These are phyloP conservation scores for Haematococcus lacustris DNA, from an alignment of 139 green algal species.

Conservation along the genomic window DNA sequence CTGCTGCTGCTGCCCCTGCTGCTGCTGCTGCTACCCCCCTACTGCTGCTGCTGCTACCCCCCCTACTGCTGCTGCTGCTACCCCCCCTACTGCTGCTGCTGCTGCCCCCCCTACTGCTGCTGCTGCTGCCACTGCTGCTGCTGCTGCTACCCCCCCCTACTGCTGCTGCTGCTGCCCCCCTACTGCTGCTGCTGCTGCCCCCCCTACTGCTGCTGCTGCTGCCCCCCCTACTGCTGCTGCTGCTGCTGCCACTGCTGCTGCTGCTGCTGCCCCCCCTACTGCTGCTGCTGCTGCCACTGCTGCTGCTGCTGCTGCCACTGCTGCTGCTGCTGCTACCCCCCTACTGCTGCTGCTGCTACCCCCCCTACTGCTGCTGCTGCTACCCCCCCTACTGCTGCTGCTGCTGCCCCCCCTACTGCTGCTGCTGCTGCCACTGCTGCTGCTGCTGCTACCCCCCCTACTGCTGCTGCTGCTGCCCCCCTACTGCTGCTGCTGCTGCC, in stretches of 20 bases:
- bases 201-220: neutral
- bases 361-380: neutral
- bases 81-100: too few relatives aligned
- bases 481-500: neutral
- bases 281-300: neutral
- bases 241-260: neutral
- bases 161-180: too few relatives aligned
- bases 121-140: neutral
- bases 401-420: neutral
- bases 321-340: neutral
- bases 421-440: neutral
- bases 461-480: neutral
- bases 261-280: neutral
- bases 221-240: neutral
- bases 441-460: neutral
- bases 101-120: too few relatives aligned
- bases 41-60: too few relatives aligned
- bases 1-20: too few relatives aligned
- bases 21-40: too few relatives aligned
- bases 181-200: neutral
- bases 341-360: neutral
- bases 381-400: neutral
- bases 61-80: too few relatives aligned
- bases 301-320: neutral
- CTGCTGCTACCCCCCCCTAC: too few relatives aligned